A percentile compares a stretch with the other conserved stretches of the same genome.
These are phyloP conservation scores for Sugiyamaella valdiviana DNA, from an alignment of 805 yeast genomes.

Conservation along the genomic window DNA sequence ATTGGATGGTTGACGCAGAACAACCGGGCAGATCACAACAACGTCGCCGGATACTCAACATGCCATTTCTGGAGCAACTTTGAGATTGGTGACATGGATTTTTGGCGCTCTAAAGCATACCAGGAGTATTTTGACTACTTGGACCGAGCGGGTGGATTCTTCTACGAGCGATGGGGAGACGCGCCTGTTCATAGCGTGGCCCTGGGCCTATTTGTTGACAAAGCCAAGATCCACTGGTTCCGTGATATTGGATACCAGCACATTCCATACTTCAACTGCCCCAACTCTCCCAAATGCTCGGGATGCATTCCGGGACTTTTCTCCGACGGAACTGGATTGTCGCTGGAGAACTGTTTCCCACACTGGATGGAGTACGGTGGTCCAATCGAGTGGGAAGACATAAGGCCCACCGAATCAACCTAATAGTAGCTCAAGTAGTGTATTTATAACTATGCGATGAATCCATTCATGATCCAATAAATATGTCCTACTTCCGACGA, in stretches of 20 bases:
- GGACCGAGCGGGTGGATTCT: slow-evolving; percentile 76
- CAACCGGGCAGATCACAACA: slow-evolving; percentile 44
- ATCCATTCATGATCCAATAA: not conserved
- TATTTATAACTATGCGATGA: not conserved
- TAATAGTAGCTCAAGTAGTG: not conserved
- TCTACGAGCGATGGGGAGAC: slow-evolving; percentile 93
- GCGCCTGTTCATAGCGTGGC: slow-evolving; percentile 92
- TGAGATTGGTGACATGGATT: slow-evolving; percentile 77
- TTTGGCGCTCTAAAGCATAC: slow-evolving; percentile 62
- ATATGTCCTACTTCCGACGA: not conserved
- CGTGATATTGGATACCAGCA: slow-evolving; percentile 88
- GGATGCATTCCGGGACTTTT: slow-evolving; percentile 53
- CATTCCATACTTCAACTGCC: slow-evolving; percentile 76
- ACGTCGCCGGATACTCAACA: slow-evolving; percentile 58
- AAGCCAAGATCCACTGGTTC: slow-evolving; percentile 76
- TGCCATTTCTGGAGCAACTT: slow-evolving; percentile 93
- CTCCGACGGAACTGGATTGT: slow-evolving; percentile 45
- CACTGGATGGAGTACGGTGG: slow-evolving; percentile 42
- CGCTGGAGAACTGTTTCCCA: slow-evolving; percentile 68
- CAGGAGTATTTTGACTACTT: slow-evolving; percentile 59
- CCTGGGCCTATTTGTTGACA: slow-evolving; percentile 61
- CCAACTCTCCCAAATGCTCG: slow-evolving; percentile 53
- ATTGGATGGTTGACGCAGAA: slow-evolving; percentile 50
- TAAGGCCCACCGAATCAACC: not conserved
- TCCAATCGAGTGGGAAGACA: slow-evolving; percentile 1